These are phyloP conservation scores for Russula sp. DNA, from an alignment of 768 basidiomycete genomes.

Conservation along the genomic window DNA sequence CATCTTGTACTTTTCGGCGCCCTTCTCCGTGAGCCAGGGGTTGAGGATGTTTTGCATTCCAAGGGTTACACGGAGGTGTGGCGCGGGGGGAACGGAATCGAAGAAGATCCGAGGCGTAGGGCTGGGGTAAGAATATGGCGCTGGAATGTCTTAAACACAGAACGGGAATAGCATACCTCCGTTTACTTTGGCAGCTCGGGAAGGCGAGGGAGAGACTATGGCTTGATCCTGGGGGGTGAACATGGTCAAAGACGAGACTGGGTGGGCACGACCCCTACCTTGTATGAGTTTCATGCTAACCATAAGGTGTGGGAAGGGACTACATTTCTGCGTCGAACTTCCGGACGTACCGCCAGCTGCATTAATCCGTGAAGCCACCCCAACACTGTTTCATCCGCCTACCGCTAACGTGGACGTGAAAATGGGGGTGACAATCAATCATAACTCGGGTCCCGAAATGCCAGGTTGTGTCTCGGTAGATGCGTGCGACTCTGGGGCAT, in stretches of 20 bases:
- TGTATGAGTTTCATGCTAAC: not conserved
- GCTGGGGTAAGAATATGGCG: constrained; percentile 73
- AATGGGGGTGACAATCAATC: not conserved
- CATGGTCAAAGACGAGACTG: not conserved
- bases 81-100: constrained; percentile 62
- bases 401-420: not conserved
- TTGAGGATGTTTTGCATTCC: constrained; percentile 46
- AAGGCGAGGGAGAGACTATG: not conserved
- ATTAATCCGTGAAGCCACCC: not conserved
- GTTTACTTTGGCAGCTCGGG: not conserved
- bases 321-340: not conserved
- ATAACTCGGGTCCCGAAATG: not conserved
- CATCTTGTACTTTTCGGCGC: constrained; percentile 81
- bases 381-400: not conserved
- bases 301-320: not conserved
- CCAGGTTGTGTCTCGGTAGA: not conserved
- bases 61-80: constrained; percentile 66
- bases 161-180: not conserved
- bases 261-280: not conserved
- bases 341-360: not conserved
- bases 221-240: not conserved
- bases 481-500: not conserved
- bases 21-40: constrained; percentile 55
- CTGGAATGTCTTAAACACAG: not conserved
- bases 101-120: constrained; percentile 67